Evolutionary conservation across 345 rosid genomes (phyloP).

Genomic region (Camelina sativa): DNA sequence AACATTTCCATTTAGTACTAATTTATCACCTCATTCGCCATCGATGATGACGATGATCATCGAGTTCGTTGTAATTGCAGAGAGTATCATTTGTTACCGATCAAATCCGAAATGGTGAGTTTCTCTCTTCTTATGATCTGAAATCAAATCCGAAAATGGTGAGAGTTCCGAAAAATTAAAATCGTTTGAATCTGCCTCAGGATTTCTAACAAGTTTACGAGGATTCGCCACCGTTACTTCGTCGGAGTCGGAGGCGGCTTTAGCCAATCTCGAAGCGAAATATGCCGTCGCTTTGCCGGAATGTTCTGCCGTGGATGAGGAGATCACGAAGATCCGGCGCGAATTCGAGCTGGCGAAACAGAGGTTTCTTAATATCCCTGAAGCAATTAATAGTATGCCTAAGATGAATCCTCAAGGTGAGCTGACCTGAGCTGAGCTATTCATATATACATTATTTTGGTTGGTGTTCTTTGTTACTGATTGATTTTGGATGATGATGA

Average conservation of each 20-base stretch:
- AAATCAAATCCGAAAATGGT: too few species aligned
- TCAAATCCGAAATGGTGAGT: constrained; percentile 50
- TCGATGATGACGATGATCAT: constrained; percentile 33
- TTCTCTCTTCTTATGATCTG: background rate
- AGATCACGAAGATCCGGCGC: constrained; percentile 57
- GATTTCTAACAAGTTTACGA: constrained; percentile 22
- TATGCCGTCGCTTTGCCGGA: constrained; percentile 35
- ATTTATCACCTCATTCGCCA: background rate
- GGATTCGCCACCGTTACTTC: constrained; percentile 42
- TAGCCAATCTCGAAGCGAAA: constrained; percentile 50
- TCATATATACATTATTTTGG: background rate
- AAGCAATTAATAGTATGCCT: constrained; percentile 62
- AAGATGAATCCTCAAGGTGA: constrained; percentile 76
- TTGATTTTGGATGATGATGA: constrained; percentile 15
- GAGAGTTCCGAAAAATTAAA: background rate
- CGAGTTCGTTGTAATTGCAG: constrained; percentile 48
- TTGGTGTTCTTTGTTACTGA: background rate
- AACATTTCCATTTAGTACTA: constrained; percentile 1
- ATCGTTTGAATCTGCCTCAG: constrained; percentile 36
- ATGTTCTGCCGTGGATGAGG: constrained; percentile 44
- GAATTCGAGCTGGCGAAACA: constrained; percentile 72
- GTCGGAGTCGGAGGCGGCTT: constrained; percentile 34
- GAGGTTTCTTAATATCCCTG: constrained; percentile 78
- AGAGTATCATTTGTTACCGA: constrained; percentile 39
- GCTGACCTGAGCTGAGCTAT: too few species aligned